Evolutionary conservation across 2,329 filamentous ascomycete genomes (phyloP), one percentile per base, ranked within the genome.

Genomic region (Claviceps digitariae): DNA sequence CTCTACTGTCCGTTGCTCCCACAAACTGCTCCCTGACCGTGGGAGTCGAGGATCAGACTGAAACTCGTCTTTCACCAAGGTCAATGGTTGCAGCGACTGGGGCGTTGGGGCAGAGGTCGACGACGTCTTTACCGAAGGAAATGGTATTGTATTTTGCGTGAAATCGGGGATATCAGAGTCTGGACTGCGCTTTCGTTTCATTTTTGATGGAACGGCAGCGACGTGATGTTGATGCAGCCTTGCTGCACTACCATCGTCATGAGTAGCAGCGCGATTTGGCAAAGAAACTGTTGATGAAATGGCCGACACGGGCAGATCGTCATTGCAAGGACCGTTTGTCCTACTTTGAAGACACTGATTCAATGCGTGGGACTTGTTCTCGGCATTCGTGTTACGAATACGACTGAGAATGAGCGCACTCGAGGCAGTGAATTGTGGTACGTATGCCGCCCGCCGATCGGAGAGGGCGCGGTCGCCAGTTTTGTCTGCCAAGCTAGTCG

Each of bases 161-260:
- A 69, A 69, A 46, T 70, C 65, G 4, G 63, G 55, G 2, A 48
- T 53, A 15, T 55, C 55, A 2, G 27, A 51, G 17, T 53, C 49
- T 2, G 56, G 25, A 13, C 58, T 58, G 53, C 62, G 60, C 55
- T 69, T 69, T 38, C 66, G 59, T 56, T 69, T 69, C 15, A 58
- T 25, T 4, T 23, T 45, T 6, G 48, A 53, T 10, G 52, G 25
- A 38, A 49, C 10, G 13, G 43, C 20, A 23, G 36, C 51, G 23
- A 43, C 29, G 21, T 36, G 44, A 17, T 53, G 43, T n/a, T 45
- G 48, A 23, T 31, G 15, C 7, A 10, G 9, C 34, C 34, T 17
- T 29, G 41, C n/a, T 10, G 51, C 20, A 9, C 8, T 23, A 36
- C n/a, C 7, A 13, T 36, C 23, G 34, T 31, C 27, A 13, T 23